Percentiles rank a stretch among this genome's conserved stretches.
Conservation (phyloP, 1,139 yeast species). For the Pichia sp. region DNA sequence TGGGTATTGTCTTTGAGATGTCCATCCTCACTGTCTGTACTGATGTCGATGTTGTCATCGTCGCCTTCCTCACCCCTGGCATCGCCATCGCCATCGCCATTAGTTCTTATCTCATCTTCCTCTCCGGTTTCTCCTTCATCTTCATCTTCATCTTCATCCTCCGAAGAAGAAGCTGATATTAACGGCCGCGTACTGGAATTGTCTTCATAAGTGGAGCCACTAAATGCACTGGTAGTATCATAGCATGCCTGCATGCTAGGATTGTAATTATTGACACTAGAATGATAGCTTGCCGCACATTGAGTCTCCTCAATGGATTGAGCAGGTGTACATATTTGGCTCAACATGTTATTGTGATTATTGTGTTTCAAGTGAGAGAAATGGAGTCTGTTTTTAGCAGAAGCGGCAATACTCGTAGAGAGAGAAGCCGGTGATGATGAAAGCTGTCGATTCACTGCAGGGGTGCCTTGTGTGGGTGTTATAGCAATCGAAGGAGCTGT, state of each 20-base stretch:
- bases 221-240: constrained; percentile 7
- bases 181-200: constrained; percentile 11
- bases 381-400: neutral
- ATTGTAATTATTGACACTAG: neutral
- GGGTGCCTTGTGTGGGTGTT: too few relatives aligned
- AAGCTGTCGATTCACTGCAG: neutral
- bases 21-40: too few relatives aligned
- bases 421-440: neutral
- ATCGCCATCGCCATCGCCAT: too few relatives aligned
- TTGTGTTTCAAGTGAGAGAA: neutral
- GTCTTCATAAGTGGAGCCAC: constrained; percentile 10
- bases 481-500: neutral
- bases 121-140: neutral
- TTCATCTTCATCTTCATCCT: constrained; percentile 3
- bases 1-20: too few relatives aligned
- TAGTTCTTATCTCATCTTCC: too few relatives aligned
- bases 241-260: neutral
- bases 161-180: constrained; percentile 12
- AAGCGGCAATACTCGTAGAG: neutral
- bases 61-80: too few relatives aligned
- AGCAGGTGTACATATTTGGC: too few relatives aligned
- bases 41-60: too few relatives aligned
- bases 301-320: too few relatives aligned
- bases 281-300: too few relatives aligned
- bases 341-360: neutral